Conservation (phyloP, 805 yeast genomes). For the Yamadazyma insecticola region DNA sequence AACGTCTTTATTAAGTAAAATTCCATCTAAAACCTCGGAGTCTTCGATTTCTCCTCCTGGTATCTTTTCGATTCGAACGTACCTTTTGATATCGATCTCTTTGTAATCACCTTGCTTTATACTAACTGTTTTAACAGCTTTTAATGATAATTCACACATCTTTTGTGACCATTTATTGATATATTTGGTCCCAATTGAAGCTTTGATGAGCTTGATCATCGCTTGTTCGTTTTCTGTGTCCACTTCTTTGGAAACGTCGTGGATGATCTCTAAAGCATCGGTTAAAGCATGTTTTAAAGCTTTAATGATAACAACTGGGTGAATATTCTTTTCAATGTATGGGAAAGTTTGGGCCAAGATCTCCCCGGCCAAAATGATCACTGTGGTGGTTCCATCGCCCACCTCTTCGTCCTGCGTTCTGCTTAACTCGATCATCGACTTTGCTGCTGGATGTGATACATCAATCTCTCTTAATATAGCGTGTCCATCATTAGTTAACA, state of each 20-base stretch:
- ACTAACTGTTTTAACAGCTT: constrained; percentile 81
- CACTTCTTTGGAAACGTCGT: constrained; percentile 76
- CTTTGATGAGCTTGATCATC: constrained; percentile 78
- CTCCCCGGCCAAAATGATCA: constrained; percentile 95
- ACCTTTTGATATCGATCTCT: constrained; percentile 91
- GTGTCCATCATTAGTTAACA: constrained; percentile 96
- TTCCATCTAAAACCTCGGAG: constrained; percentile 83
- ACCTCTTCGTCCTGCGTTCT: constrained; percentile 98
- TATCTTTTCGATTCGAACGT: constrained; percentile 88
- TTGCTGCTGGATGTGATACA: constrained; percentile 98
- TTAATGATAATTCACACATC: constrained; percentile 85
- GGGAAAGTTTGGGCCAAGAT: constrained; percentile 93
- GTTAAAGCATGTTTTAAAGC: constrained; percentile 87
- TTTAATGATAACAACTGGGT: constrained; percentile 93
- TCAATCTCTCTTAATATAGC: constrained; percentile 97
- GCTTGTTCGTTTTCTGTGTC: constrained; percentile 82
- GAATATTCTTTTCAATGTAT: constrained; percentile 89
- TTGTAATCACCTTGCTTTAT: constrained; percentile 56
- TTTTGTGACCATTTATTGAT: constrained; percentile 84
- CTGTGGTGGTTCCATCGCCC: constrained; percentile 98
- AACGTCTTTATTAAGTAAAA: constrained; percentile 90
- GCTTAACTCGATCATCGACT: constrained; percentile 93
- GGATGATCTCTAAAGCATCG: constrained; percentile 87
- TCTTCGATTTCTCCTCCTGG: constrained; percentile 98
- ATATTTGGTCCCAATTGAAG: constrained; percentile 95